Conservation (phyloP, 1,139 yeast species). For the Candida gigantensis region DNA sequence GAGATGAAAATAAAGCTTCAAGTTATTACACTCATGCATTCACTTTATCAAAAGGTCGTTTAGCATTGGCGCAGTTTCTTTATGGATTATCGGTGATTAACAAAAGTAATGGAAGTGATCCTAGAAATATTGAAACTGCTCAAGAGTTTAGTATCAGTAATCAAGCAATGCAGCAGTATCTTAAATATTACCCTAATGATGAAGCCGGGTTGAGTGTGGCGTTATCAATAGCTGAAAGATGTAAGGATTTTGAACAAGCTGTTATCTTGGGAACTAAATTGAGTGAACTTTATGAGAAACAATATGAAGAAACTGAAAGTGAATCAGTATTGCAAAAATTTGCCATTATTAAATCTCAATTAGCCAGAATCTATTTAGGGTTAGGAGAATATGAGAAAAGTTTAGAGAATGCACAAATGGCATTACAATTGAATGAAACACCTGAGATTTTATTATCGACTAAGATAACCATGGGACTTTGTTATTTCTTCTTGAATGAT, state of each 20-base stretch:
- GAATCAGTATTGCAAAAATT: slow-evolving; percentile 49
- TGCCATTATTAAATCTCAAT: slow-evolving; percentile 63
- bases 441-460: slow-evolving; percentile 49
- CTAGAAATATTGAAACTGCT: slow-evolving; percentile 56
- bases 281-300: slow-evolving; percentile 51
- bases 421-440: slow-evolving; percentile 42
- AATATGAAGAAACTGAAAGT: slow-evolving; percentile 60
- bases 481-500: slow-evolving; percentile 61
- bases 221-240: slow-evolving; percentile 66
- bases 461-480: slow-evolving; percentile 68
- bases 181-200: slow-evolving; percentile 67
- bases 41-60: slow-evolving; percentile 70
- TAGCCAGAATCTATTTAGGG: slow-evolving; percentile 72
- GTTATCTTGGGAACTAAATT: slow-evolving; percentile 48
- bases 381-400: slow-evolving; percentile 55
- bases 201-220: slow-evolving; percentile 62
- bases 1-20: slow-evolving; percentile 53
- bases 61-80: slow-evolving; percentile 69
- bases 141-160: slow-evolving; percentile 70
- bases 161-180: slow-evolving; percentile 70
- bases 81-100: slow-evolving; percentile 64
- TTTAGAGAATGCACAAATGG: slow-evolving; percentile 59
- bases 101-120: slow-evolving; percentile 44
- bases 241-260: slow-evolving; percentile 60
- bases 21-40: slow-evolving; percentile 75